Evolutionary conservation across 2,329 filamentous ascomycete genomes (phyloP).

Genomic region (Ampelomyces quisqualis): DNA sequence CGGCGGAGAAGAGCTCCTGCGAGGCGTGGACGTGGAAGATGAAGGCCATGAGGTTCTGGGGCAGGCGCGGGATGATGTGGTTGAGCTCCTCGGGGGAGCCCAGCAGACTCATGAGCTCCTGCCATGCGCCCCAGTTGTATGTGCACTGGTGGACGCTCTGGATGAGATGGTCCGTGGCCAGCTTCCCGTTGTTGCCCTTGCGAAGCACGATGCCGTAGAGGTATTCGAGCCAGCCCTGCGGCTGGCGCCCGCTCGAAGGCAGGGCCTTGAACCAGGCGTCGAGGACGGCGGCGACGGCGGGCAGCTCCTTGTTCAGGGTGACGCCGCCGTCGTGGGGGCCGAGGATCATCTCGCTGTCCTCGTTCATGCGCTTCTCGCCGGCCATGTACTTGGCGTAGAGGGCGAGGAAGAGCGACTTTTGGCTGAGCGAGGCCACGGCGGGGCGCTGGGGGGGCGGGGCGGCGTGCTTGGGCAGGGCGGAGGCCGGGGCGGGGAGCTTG

Average conservation of each 20-base stretch:
- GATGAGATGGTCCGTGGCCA: slow-evolving; percentile 84
- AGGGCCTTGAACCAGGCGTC: slow-evolving; percentile 77
- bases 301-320: slow-evolving; percentile 81
- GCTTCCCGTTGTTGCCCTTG: slow-evolving; percentile 84
- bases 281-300: slow-evolving; percentile 71
- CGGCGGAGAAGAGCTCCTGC: slow-evolving; percentile 87
- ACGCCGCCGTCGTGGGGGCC: slow-evolving; percentile 87
- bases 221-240: slow-evolving; percentile 93
- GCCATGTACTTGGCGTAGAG: slow-evolving; percentile 91
- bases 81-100: slow-evolving; percentile 80
- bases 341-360: slow-evolving; percentile 96
- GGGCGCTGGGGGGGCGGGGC: slow-evolving; percentile 37
- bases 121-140: slow-evolving; percentile 97
- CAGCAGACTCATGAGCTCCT: slow-evolving; percentile 82
- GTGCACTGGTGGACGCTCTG: slow-evolving; percentile 84
- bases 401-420: slow-evolving; percentile 88
- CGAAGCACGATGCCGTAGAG: slow-evolving; percentile 87
- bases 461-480: slow-evolving; percentile 38
- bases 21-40: slow-evolving; percentile 92
- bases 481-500: slow-evolving; percentile 37
- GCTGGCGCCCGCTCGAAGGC: slow-evolving; percentile 56
- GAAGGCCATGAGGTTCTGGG: slow-evolving; percentile 87
- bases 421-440: slow-evolving; percentile 63
- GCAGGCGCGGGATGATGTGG: slow-evolving; percentile 69
- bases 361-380: slow-evolving; percentile 93